These are phyloP conservation scores for Nitzschia inconspicua DNA, from an alignment of 108 stramenopile species.

Conservation along the genomic window DNA sequence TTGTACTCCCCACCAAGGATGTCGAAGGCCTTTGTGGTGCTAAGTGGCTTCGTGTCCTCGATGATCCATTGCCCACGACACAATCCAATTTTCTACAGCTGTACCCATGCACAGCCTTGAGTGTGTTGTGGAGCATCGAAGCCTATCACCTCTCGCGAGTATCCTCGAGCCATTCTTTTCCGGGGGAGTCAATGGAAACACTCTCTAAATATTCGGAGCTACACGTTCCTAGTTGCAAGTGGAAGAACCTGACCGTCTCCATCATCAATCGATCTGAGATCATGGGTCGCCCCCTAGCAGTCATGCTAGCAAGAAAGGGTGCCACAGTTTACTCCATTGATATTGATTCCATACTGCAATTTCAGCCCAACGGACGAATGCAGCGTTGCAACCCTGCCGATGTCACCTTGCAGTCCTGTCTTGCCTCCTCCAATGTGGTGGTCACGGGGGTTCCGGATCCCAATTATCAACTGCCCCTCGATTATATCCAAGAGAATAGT, in stretches of 20 bases:
- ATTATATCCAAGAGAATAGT: conserved; percentile 60
- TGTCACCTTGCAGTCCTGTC: conserved; percentile 53
- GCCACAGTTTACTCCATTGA: conserved; percentile 90
- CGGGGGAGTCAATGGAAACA: no score
- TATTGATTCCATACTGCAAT: conserved; percentile 73
- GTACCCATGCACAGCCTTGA: conserved; percentile 89
- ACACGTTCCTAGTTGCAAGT: no score
- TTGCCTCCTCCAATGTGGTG: conserved; percentile 62
- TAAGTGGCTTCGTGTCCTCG: conserved; percentile 17
- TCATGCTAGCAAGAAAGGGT: conserved; percentile 87
- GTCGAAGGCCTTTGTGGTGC: conserved; percentile 86
- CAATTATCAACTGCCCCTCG: conserved; percentile 66
- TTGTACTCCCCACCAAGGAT: conserved; percentile 76
- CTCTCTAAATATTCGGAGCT: not conserved
- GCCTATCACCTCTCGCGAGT: conserved; percentile 37
- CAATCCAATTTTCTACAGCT: conserved; percentile 26
- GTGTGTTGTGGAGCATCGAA: conserved; percentile 84
- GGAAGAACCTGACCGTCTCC: conserved; percentile 69
- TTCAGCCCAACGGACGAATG: conserved; percentile 40
- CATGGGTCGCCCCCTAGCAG: conserved; percentile 89
- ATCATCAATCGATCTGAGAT: conserved; percentile 95
- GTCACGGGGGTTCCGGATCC: conserved; percentile 86
- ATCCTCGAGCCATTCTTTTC: no score
- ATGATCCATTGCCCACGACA: conserved; percentile 1
- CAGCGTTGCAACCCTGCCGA: conserved; percentile 22